A percentile compares a stretch with the other conserved stretches of the same genome.
Conservation (phyloP, 2,329 filamentous ascomycete species). For the Ceratocystis cubensis region DNA sequence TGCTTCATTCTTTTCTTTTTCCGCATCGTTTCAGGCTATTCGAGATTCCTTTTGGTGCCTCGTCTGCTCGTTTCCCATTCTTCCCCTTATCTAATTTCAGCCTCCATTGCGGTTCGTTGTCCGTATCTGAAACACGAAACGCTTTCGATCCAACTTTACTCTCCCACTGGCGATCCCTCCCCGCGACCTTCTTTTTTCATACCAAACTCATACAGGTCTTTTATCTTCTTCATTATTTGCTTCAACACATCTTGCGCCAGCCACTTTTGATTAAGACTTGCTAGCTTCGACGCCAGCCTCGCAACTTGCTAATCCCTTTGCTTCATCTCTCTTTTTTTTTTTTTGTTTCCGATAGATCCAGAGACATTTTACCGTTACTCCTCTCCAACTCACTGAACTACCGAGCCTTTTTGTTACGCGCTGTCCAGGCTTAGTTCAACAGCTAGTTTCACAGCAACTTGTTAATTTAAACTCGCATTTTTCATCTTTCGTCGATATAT, state of each 20-base stretch:
- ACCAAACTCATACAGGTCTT: not conserved
- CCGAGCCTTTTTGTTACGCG: not conserved
- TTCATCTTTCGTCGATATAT: not conserved
- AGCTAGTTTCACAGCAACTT: conserved; percentile 19
- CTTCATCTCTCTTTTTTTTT: not conserved
- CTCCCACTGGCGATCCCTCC: not conserved
- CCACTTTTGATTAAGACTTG: not conserved
- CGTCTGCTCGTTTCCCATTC: conserved; percentile 3
- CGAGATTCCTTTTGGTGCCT: not conserved
- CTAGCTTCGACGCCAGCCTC: not conserved
- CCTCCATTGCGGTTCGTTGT: not conserved
- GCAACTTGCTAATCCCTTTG: not conserved
- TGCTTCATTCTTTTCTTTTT: not conserved
- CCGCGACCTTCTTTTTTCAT: not conserved
- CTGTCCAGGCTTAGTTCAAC: not conserved
- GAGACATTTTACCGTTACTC: not conserved
- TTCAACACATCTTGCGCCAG: not conserved
- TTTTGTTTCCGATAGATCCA: conserved; percentile 1
- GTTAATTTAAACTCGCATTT: conserved; percentile 7
- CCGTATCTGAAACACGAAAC: conserved; percentile 5
- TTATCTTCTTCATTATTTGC: not conserved
- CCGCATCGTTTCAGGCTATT: not conserved
- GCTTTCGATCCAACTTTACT: not conserved
- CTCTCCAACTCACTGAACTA: not conserved
- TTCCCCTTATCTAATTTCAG: conserved; percentile 13